phyloP scores from a whole-genome alignment of 2,329 filamentous ascomycete species.

The Epichloe glyceriae region DNA sequence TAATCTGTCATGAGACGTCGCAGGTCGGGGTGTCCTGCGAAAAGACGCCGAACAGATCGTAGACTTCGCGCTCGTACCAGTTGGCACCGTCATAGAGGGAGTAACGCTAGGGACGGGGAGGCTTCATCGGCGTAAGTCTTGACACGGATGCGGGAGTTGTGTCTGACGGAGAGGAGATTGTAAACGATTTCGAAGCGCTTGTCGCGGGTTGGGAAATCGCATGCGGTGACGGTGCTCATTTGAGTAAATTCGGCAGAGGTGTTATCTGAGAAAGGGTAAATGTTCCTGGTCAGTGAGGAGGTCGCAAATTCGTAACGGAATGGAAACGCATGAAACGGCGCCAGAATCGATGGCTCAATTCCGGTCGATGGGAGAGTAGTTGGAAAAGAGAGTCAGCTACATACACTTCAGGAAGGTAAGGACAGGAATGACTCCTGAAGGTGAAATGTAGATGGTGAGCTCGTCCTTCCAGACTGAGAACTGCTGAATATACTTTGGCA shows the following conservation, averaged over 20 bases:
- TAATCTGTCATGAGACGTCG: conserved; percentile 99
- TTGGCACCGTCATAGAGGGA: conserved; percentile 86
- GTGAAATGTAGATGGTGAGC: conserved; percentile 84
- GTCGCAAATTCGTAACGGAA: not conserved
- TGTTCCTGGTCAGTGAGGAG: not conserved
- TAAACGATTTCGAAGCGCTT: conserved; percentile 97
- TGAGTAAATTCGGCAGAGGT: conserved; percentile 95
- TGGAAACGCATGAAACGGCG: not conserved
- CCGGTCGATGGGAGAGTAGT: not conserved
- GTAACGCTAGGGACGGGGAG: conserved; percentile 85
- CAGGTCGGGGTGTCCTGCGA: conserved; percentile 86
- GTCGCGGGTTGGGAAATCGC: conserved; percentile 90
- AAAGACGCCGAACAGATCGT: conserved; percentile 98
- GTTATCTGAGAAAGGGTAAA: conserved; percentile 49
- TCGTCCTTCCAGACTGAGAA: conserved; percentile 99
- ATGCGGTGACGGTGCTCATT: conserved; percentile 81
- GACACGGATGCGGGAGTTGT: conserved; percentile 92
- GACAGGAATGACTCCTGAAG: conserved; percentile 76
- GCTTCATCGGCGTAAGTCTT: conserved; percentile 99
- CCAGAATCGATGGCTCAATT: not conserved
- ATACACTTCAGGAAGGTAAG: conserved; percentile 82
- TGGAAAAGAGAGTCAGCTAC: conserved; percentile 6
- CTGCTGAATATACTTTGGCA: conserved; percentile 98
- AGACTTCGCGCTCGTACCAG: conserved; percentile 97
- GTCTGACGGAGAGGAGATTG: conserved; percentile 87